A percentile compares a stretch with the other conserved stretches of the same genome.
Evolutionary conservation across 345 rosid genomes (phyloP).

Genomic region (Lepidium didymum): DNA sequence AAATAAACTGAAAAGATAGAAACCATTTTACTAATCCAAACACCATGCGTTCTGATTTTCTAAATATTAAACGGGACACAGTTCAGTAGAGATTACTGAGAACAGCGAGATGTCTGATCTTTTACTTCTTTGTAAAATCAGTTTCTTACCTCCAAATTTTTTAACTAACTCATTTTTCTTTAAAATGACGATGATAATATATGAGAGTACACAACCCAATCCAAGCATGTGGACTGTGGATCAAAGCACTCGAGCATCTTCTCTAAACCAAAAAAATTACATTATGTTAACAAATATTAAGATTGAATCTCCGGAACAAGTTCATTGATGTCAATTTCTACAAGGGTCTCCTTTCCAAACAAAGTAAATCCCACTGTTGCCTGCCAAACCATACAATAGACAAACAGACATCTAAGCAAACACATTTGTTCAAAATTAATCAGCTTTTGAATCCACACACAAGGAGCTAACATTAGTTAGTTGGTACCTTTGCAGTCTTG

Average conservation of each 20-base stretch:
- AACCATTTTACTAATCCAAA: neutral
- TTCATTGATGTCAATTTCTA: slow-evolving; percentile 66
- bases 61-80: neutral
- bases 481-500: slow-evolving; percentile 59
- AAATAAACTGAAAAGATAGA: neutral
- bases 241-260: neutral
- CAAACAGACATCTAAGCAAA: neutral
- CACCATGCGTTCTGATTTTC: neutral
- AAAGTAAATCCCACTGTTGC: slow-evolving; percentile 74
- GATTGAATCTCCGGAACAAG: slow-evolving; percentile 49
- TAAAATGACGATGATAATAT: neutral
- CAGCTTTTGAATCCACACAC: neutral
- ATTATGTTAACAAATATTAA: slow-evolving; percentile 7
- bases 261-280: neutral
- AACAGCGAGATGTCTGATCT: neutral
- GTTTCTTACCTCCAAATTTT: neutral
- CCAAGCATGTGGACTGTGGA: neutral
- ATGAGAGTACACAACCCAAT: neutral
- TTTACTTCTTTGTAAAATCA: too few relatives aligned
- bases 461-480: neutral
- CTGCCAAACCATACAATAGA: slow-evolving; percentile 37
- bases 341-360: slow-evolving; percentile 82
- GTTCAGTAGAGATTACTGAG: neutral
- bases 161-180: neutral
- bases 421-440: neutral